Percentiles rank a stretch among this genome's conserved stretches.
Conservation (phyloP, 2,329 filamentous ascomycete genomes). For the Arthrobotrys iridis region DNA sequence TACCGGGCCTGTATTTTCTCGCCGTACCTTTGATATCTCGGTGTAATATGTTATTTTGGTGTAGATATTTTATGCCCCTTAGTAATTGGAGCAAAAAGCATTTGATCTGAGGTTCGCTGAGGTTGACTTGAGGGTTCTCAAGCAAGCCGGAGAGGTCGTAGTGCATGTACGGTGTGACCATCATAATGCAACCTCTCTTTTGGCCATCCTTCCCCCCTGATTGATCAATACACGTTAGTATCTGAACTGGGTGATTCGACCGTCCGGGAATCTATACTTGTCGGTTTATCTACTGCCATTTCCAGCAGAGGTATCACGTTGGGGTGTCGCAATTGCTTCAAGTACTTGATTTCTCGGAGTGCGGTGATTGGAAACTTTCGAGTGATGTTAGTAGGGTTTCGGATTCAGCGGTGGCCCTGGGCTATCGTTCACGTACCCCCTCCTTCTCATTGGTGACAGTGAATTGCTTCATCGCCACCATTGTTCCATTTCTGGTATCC, state of each 20-base stretch:
- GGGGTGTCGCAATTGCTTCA: slow-evolving; percentile 91
- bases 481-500: slow-evolving; percentile 67
- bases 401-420: not conserved
- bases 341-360: slow-evolving; percentile 93
- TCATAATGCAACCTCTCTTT: slow-evolving; percentile 77
- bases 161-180: slow-evolving; percentile 99
- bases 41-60: slow-evolving; percentile 84
- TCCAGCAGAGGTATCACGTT: slow-evolving; percentile 90
- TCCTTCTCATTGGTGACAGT: slow-evolving; percentile 99
- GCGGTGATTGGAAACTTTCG: slow-evolving; percentile 92
- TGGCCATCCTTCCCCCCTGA: slow-evolving; percentile 76
- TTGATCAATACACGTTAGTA: slow-evolving; percentile 8
- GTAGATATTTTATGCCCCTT: slow-evolving; percentile 87
- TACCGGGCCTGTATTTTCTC: not conserved
- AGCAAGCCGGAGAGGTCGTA: slow-evolving; percentile 97
- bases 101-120: slow-evolving; percentile 92
- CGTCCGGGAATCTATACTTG: slow-evolving; percentile 34
- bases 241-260: not conserved
- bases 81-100: slow-evolving; percentile 96
- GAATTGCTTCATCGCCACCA: slow-evolving; percentile 96
- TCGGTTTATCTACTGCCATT: slow-evolving; percentile 88
- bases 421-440: slow-evolving; percentile 69
- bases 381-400: slow-evolving; percentile 34
- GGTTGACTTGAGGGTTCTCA: slow-evolving; percentile 89
- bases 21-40: slow-evolving; percentile 85